Percentiles rank a stretch among this genome's conserved stretches.
phyloP scores from a whole-genome alignment of 805 yeast genomes.

The Zygoascus ofunaensis region DNA sequence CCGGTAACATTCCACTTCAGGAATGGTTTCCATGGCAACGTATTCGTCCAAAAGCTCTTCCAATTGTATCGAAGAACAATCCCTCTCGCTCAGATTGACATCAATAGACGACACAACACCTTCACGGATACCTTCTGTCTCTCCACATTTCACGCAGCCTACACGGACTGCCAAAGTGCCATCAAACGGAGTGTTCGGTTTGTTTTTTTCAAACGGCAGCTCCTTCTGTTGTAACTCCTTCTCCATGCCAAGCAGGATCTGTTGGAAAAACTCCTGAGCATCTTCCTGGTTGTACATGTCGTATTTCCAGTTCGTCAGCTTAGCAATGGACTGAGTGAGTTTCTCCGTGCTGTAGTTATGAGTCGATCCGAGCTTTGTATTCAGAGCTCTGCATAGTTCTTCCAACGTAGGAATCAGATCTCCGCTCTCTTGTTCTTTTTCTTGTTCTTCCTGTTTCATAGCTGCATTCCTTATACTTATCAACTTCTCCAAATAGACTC shows the following conservation, averaged over 20 bases:
- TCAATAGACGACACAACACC: constrained; percentile 48
- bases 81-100: constrained; percentile 18
- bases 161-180: constrained; percentile 83
- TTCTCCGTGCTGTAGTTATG: constrained; percentile 24
- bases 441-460: too few species aligned
- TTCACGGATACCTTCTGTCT: constrained; percentile 83
- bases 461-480: too few species aligned
- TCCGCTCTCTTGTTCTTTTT: not conserved
- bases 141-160: constrained; percentile 87
- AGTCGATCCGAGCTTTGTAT: constrained; percentile 21
- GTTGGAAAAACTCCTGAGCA: constrained; percentile 92
- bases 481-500: constrained; percentile 41
- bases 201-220: constrained; percentile 1
- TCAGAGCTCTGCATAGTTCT: constrained; percentile 3
- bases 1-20: constrained; percentile 90
- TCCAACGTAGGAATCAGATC: not conserved
- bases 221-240: constrained; percentile 19
- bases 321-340: constrained; percentile 17
- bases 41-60: constrained; percentile 24
- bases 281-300: constrained; percentile 89
- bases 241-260: constrained; percentile 26
- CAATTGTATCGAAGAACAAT: constrained; percentile 11
- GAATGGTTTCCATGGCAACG: constrained; percentile 66
- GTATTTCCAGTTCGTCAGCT: constrained; percentile 35
- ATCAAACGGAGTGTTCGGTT: constrained; percentile 82